Conservation (phyloP, 75 land plant genomes). For the Sequoiadendron giganteum region DNA sequence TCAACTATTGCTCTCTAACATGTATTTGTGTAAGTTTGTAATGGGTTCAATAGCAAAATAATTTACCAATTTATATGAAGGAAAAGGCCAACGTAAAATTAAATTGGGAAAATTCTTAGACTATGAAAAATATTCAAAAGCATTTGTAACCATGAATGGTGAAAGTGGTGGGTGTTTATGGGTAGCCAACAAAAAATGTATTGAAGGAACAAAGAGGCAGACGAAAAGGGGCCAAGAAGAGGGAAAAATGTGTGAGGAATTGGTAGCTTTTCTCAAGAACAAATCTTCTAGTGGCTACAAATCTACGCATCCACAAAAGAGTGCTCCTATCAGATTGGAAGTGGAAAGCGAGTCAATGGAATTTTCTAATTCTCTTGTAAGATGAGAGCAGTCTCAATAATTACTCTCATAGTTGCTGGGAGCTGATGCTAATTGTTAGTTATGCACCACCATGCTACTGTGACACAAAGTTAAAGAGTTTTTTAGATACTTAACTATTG, state of each 20-base stretch:
- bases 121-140: not conserved
- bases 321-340: not conserved
- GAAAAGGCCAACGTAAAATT: not conserved
- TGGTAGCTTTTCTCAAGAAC: not conserved
- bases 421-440: too few species aligned
- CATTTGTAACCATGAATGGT: not conserved
- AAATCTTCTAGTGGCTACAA: not conserved
- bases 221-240: not conserved
- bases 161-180: not conserved
- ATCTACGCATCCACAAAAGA: not conserved
- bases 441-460: too few species aligned
- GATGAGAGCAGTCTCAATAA: not conserved
- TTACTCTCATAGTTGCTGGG: not conserved
- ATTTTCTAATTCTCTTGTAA: not conserved
- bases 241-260: not conserved
- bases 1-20: not conserved
- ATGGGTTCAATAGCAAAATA: not conserved
- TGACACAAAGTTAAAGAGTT: too few species aligned
- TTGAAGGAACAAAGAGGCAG: not conserved
- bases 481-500: too few species aligned
- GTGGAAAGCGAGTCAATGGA: not conserved
- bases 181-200: not conserved
- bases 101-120: not conserved
- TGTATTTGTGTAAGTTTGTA: not conserved
- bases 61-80: not conserved